These are phyloP conservation scores for Volutella citrinella DNA, from an alignment of 2,329 filamentous ascomycete genomes.

Conservation along the genomic window DNA sequence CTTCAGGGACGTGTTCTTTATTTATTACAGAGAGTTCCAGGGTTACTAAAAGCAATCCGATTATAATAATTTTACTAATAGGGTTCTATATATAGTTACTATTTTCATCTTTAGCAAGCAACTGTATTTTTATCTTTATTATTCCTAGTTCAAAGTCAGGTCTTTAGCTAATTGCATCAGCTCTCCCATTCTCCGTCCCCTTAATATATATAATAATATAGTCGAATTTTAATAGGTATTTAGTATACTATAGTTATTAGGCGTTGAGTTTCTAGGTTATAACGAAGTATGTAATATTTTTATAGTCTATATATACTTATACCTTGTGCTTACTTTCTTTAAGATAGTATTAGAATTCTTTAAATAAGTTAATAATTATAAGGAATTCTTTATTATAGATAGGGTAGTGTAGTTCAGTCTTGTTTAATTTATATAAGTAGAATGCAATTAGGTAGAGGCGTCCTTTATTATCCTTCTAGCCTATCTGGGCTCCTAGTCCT, in stretches of 20 bases:
- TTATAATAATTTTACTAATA: no score
- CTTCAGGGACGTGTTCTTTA: no score
- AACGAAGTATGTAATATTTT: neutral
- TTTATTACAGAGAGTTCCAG: no score
- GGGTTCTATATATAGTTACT: no score
- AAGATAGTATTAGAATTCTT: slow-evolving; percentile 1
- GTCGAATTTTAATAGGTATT: neutral
- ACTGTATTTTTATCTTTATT: neutral
- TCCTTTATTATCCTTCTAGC: neutral
- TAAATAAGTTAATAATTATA: neutral
- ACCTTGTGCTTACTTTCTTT: slow-evolving; percentile 8
- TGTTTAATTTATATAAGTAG: neutral
- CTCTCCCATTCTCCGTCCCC: neutral
- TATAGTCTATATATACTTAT: slow-evolving; percentile 1
- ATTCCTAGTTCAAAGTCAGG: neutral
- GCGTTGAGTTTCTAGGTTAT: neutral
- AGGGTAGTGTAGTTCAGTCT: neutral
- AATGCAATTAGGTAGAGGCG: neutral
- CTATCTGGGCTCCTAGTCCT: neutral
- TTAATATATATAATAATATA: neutral
- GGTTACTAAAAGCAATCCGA: no score
- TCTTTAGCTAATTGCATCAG: neutral
- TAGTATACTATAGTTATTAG: neutral
- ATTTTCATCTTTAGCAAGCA: no score
- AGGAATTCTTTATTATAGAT: slow-evolving; percentile 1